Evolutionary conservation across 768 basidiomycete genomes (phyloP).

Genomic region (Agaricus subrufescens): DNA sequence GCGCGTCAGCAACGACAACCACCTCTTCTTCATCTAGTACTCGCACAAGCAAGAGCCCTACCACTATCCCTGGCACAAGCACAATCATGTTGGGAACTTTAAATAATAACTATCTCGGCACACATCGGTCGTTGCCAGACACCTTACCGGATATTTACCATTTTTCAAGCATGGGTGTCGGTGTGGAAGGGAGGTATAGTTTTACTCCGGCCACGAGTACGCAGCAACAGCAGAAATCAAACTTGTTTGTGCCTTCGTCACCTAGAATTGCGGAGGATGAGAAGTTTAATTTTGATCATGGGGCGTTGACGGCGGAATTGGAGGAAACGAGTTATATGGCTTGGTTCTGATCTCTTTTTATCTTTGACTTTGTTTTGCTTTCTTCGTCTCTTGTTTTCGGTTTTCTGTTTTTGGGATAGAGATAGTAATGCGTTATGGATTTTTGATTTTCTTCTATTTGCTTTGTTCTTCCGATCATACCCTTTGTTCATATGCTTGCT

Average conservation of each 20-base stretch:
- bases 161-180: constrained; percentile 37
- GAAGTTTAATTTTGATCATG: constrained; percentile 59
- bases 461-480: neutral
- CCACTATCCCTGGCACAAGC: constrained; percentile 7
- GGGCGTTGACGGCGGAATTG: constrained; percentile 48
- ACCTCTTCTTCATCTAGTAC: constrained; percentile 3
- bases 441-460: neutral
- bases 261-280: constrained; percentile 50
- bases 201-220: constrained; percentile 18
- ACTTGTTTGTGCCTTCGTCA: constrained; percentile 41
- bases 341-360: constrained; percentile 45
- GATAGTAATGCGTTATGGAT: neutral
- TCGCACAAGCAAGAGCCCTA: neutral
- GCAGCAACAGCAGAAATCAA: constrained; percentile 18
- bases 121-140: constrained; percentile 11
- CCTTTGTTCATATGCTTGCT: neutral
- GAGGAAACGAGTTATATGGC: constrained; percentile 67
- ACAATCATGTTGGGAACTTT: constrained; percentile 1
- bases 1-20: neutral
- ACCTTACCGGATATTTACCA: constrained; percentile 44
- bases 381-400: constrained; percentile 7
- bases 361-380: neutral
- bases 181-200: constrained; percentile 33
- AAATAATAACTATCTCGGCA: neutral
- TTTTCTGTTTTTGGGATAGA: neutral